phyloP scores from a whole-genome alignment of 2,329 filamentous ascomycete genomes.

The Byssothecium circinans region DNA sequence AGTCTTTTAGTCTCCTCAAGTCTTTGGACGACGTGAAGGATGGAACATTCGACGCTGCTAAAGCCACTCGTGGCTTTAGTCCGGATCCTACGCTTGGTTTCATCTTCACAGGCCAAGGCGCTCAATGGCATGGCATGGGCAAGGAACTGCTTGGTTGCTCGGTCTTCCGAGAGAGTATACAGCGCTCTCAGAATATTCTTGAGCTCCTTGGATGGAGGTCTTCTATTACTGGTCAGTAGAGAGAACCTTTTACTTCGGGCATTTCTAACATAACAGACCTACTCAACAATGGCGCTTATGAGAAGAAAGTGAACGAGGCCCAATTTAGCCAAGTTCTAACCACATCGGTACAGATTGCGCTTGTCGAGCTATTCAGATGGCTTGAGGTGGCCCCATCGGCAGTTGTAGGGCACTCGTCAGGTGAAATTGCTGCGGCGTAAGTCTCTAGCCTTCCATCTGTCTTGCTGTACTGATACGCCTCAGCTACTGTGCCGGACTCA shows the following conservation, averaged over 20 bases:
- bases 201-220: background rate
- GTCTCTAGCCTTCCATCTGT: too few relatives aligned
- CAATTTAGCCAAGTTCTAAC: constrained; percentile 17
- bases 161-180: background rate
- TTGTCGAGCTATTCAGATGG: constrained; percentile 17
- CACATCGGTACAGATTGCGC: constrained; percentile 18
- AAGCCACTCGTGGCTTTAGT: background rate
- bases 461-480: too few relatives aligned
- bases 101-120: constrained; percentile 24
- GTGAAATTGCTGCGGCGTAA: constrained; percentile 26
- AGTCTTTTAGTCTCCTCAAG: constrained; percentile 2
- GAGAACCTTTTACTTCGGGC: too few relatives aligned
- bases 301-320: background rate
- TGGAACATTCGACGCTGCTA: background rate
- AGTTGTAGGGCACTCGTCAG: constrained; percentile 23
- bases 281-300: background rate
- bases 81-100: constrained; percentile 3
- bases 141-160: constrained; percentile 1
- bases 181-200: background rate
- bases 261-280: background rate
- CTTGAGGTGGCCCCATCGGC: constrained; percentile 9
- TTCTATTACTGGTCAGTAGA: too few relatives aligned
- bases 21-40: background rate
- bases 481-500: background rate
- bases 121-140: constrained; percentile 20